These are phyloP conservation scores for Ceratocystis eucalypticola DNA, from an alignment of 2,329 filamentous ascomycete genomes.

Conservation along the genomic window DNA sequence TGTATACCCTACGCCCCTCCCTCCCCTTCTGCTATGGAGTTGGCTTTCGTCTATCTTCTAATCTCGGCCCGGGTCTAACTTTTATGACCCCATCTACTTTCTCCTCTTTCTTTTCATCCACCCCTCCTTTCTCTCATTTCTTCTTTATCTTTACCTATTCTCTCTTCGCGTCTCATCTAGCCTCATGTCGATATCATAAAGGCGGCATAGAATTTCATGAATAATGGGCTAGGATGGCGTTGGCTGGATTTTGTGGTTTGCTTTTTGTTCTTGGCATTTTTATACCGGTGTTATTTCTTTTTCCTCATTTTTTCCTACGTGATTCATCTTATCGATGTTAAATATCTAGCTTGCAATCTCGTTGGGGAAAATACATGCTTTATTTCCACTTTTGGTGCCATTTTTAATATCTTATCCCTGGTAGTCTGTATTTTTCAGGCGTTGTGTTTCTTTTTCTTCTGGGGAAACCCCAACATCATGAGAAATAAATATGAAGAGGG, in stretches of 20 bases:
- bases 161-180: constrained; percentile 7
- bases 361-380: background rate
- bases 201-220: constrained; percentile 11
- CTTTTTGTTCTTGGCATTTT: background rate
- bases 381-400: background rate
- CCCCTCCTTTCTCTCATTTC: background rate
- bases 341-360: background rate
- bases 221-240: constrained; percentile 12
- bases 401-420: background rate
- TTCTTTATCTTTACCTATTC: background rate
- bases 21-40: too few species aligned
- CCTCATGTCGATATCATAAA: constrained; percentile 11
- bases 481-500: too few species aligned
- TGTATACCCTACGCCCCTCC: too few species aligned
- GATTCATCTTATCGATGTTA: background rate
- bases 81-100: background rate
- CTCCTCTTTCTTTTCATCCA: background rate
- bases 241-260: constrained; percentile 10
- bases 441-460: background rate
- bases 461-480: too few species aligned
- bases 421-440: background rate
- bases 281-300: constrained; percentile 1
- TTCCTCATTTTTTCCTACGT: background rate
- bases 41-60: too few species aligned
- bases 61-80: too few species aligned